Evolutionary conservation across 305 asterid species (phyloP), one percentile per base, ranked within the genome.

Genomic region (Coffea humblotiana): DNA sequence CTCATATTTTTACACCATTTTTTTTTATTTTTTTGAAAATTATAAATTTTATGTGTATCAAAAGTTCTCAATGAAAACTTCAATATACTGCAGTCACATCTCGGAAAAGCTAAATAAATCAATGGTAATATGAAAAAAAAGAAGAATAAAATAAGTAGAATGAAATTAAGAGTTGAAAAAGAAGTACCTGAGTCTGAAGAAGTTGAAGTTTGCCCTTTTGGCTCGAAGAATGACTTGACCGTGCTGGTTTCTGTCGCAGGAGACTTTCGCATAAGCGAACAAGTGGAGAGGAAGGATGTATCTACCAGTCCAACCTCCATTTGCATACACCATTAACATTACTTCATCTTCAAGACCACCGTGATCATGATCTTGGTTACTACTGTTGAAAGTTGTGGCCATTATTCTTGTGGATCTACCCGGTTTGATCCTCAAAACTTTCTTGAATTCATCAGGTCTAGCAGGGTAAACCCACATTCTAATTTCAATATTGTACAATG

Each of bases 261-360:
- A 2, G 75, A 71, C 75, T 71, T 71, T 71, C 58, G 75, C 75
- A 35, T n/a, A 45, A n/a, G 56, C 25, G 54, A 21, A 43, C 58
- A 47, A 23, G 37, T 23, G 56, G 58, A 45, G 19, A 21, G 75
- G 75, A 47, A 45, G 6, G 32, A 43, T 23, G 37, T 8, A 71
- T 10, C 23, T 9, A 0, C 74, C 4, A 0, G 58, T 71, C 75
- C 58, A 71, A 12, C 5, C 37, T n/a, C 75, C 75, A 13, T 71
- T 45, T 23, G 75, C 58, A 45, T 45, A 47, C 29, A 71, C 58
- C 58, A 70, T 19, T 8, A 47, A 11, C 16, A 45, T 10, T 8
- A 8, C 35, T 8, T 3, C 6, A 2, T 3, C 3, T n/a, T 49
- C 54, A 45, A 19, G 18, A 21, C 51, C 56, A 43, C 49, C 32